Evolutionary conservation across 1,139 yeast genomes (phyloP).

Genomic region (Candida sanyaensis): DNA sequence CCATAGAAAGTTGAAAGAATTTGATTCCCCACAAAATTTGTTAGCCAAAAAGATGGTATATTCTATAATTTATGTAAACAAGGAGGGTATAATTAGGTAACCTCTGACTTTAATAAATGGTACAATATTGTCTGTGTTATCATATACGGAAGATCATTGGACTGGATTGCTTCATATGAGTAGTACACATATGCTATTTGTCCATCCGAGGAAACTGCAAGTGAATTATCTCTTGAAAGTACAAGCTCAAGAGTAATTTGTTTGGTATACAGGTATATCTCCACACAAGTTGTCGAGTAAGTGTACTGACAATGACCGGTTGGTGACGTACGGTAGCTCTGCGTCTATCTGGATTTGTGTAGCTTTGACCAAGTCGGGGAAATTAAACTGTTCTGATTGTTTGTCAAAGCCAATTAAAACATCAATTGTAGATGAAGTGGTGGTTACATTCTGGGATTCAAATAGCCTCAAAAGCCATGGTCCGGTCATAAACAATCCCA

Average conservation of each 20-base stretch:
- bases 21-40: constrained; percentile 54
- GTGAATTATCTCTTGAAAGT: constrained; percentile 31
- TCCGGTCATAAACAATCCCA: background rate
- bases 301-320: constrained; percentile 15
- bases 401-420: constrained; percentile 37
- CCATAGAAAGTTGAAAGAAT: constrained; percentile 69
- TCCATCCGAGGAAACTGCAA: constrained; percentile 38
- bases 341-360: constrained; percentile 40
- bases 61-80: constrained; percentile 20
- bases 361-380: constrained; percentile 51
- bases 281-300: constrained; percentile 21
- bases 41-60: constrained; percentile 16
- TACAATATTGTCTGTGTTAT: constrained; percentile 37
- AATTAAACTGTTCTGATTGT: constrained; percentile 29
- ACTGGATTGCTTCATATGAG: constrained; percentile 29
- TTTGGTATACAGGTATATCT: background rate
- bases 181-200: constrained; percentile 43
- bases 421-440: constrained; percentile 17
- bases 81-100: constrained; percentile 16
- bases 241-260: constrained; percentile 28
- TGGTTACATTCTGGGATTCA: background rate
- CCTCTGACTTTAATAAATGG: constrained; percentile 16
- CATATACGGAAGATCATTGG: constrained; percentile 44
- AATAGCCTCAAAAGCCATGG: background rate
- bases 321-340: constrained; percentile 17